Conservation (phyloP, 2,329 filamentous ascomycete species). For the Zymoseptoria passerinii region DNA sequence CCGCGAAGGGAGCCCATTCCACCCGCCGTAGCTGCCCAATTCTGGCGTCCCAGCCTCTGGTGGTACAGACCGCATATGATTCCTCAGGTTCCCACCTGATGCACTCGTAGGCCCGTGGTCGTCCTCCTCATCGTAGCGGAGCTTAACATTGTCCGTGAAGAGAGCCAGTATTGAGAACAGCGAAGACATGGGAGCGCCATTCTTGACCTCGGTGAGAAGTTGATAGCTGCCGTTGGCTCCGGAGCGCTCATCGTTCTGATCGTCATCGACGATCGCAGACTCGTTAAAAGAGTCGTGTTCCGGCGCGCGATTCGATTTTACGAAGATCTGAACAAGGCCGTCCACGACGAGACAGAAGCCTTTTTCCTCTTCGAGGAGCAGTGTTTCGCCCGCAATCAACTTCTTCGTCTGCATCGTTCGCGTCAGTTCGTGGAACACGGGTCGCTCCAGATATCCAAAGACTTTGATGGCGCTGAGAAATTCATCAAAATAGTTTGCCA, state of each 20-base stretch:
- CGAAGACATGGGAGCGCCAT: conserved; percentile 96
- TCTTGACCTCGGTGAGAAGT: conserved; percentile 91
- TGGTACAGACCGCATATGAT: conserved; percentile 16
- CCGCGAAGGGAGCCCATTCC: conserved; percentile 16
- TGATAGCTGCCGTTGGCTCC: conserved; percentile 79
- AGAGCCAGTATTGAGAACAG: conserved; percentile 94
- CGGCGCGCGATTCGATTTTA: conserved; percentile 66
- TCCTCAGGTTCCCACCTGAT: conserved; percentile 17
- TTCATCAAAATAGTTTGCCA: conserved; percentile 95
- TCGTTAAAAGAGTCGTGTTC: conserved; percentile 33
- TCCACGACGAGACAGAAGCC: conserved; percentile 97
- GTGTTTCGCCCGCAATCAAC: conserved; percentile 88
- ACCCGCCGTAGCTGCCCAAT: conserved; percentile 22
- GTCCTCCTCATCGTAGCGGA: conserved; percentile 62
- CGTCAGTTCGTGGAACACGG: conserved; percentile 95
- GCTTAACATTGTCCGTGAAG: conserved; percentile 88
- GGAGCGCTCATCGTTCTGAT: conserved; percentile 54
- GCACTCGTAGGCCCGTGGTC: conserved; percentile 31
- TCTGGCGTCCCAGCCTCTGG: conserved; percentile 17
- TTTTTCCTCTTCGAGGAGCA: conserved; percentile 93
- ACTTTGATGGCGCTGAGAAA: conserved; percentile 98
- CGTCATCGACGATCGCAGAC: conserved; percentile 38
- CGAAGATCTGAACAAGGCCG: conserved; percentile 92
- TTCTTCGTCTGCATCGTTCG: conserved; percentile 97
- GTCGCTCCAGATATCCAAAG: conserved; percentile 91